A percentile compares a stretch with the other conserved stretches of the same genome.
These are phyloP conservation scores for Cytospora piceae DNA, from an alignment of 2,329 filamentous ascomycete species.

Conservation along the genomic window DNA sequence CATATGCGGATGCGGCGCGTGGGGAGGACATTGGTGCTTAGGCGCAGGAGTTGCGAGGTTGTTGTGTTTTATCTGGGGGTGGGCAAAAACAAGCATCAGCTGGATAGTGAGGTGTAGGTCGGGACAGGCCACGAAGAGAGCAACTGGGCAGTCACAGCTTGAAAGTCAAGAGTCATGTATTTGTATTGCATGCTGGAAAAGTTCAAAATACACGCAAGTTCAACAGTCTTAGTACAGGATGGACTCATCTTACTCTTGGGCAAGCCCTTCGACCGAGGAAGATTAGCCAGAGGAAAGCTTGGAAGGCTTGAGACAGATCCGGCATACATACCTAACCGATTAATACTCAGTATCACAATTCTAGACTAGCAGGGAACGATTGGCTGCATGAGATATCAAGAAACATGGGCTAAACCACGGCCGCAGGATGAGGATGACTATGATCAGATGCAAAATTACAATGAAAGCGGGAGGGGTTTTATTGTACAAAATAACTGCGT, in stretches of 20 bases:
- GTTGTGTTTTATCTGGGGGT: slow-evolving; percentile 7
- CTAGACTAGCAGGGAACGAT: no score
- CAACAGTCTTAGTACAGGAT: background rate
- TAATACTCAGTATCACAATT: no score
- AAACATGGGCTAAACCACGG: no score
- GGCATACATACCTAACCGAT: no score
- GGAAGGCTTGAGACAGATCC: no score
- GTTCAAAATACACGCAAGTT: background rate
- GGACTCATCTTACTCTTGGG: background rate
- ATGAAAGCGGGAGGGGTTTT: background rate
- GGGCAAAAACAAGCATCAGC: background rate
- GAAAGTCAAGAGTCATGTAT: background rate
- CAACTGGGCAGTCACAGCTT: background rate
- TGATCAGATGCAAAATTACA: no score
- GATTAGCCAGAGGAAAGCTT: no score
- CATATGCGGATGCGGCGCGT: slow-evolving; percentile 17
- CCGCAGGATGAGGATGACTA: background rate
- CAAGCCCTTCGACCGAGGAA: background rate
- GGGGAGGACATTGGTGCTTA: slow-evolving; percentile 8
- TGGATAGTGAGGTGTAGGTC: background rate
- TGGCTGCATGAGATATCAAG: no score
- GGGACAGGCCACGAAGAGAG: background rate
- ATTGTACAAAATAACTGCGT: background rate
- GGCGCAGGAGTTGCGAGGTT: slow-evolving; percentile 19
- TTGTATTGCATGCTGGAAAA: background rate